Conservation (phyloP, 768 basidiomycete species). For the Termitomyces eurrhizus region DNA sequence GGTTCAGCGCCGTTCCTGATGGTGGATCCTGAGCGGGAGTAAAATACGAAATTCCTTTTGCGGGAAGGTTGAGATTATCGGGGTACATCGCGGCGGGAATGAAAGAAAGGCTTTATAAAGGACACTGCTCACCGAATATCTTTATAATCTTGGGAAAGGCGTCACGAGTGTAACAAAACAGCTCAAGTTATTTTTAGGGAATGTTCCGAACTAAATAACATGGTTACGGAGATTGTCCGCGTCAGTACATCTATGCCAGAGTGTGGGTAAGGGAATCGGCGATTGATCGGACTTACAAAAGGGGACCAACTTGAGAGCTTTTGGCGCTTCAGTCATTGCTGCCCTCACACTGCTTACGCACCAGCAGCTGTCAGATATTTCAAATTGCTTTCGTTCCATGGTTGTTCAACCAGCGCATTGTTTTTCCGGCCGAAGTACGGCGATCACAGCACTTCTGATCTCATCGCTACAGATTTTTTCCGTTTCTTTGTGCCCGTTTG, state of each 20-base stretch:
- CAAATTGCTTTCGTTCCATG: neutral
- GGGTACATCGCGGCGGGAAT: conserved; percentile 13
- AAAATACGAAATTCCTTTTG: conserved; percentile 28
- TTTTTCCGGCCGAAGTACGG: neutral
- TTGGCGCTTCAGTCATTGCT: neutral
- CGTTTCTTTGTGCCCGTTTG: neutral
- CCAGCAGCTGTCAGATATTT: neutral
- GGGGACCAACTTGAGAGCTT: too few species aligned
- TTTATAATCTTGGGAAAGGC: neutral
- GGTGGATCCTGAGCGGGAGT: conserved; percentile 41
- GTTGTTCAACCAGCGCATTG: too few species aligned
- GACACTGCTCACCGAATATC: neutral
- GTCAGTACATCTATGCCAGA: neutral
- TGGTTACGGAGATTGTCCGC: neutral
- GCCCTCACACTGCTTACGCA: neutral
- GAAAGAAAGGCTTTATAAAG: neutral
- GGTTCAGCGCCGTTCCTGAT: conserved; percentile 39
- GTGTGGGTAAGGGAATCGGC: neutral
- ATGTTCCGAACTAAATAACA: neutral
- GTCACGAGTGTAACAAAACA: neutral
- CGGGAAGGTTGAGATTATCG: conserved; percentile 15
- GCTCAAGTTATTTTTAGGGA: neutral
- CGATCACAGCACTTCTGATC: neutral
- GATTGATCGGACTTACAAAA: neutral
- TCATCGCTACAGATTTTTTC: neutral